Evolutionary conservation across 1,284 basidiomycete species (phyloP).

Genomic region (Erythrobasidium hasegawianum): DNA sequence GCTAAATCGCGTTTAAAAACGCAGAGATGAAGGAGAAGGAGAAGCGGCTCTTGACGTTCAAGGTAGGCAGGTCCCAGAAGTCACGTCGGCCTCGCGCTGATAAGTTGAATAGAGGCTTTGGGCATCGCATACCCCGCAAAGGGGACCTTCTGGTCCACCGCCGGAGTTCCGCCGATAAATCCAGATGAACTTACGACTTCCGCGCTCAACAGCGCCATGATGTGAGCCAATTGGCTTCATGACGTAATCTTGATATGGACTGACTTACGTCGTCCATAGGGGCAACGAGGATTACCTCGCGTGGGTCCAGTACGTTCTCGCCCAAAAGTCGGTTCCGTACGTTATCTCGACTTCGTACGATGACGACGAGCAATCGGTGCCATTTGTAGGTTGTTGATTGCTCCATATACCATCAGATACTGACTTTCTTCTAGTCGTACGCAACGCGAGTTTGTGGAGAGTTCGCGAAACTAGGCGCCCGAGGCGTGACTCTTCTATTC

Average conservation of each 20-base stretch:
- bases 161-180: conserved; percentile 10
- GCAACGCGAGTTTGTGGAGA: conserved; percentile 61
- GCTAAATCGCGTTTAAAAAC: too few species aligned
- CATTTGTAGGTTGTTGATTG: conserved; percentile 47
- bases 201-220: conserved; percentile 64
- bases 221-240: conserved; percentile 57
- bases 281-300: conserved; percentile 65
- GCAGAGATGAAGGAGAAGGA: conserved; percentile 9
- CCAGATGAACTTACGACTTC: conserved; percentile 40
- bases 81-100: too few species aligned
- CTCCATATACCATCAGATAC: background rate
- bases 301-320: conserved; percentile 61
- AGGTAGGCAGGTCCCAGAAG: too few species aligned
- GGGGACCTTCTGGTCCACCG: conserved; percentile 16
- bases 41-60: conserved; percentile 19
- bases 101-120: conserved; percentile 54
- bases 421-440: conserved; percentile 49
- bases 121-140: conserved; percentile 52
- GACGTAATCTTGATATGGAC: too few species aligned
- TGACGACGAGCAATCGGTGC: conserved; percentile 56
- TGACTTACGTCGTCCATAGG: conserved; percentile 55
- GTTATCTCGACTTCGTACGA: conserved; percentile 64
- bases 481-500: conserved; percentile 62
- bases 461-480: conserved; percentile 62
- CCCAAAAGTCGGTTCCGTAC: conserved; percentile 55